Base-by-base conservation (phyloP, 169 alveolate species). In the Plasmodium berghei region DNA sequence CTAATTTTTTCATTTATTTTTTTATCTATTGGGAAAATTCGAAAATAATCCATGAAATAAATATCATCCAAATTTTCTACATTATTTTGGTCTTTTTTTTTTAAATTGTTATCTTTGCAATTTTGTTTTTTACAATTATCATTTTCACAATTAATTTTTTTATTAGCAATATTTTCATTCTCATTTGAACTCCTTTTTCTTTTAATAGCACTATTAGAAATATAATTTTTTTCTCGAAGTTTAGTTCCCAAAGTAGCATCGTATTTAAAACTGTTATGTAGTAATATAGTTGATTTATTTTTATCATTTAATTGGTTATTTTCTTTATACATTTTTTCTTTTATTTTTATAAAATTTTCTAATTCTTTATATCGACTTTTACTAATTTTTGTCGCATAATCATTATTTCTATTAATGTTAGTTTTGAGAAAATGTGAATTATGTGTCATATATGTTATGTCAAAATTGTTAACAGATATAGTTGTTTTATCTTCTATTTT, bases 391-490 rank as follows among this genome's bases (percentile, higher is more conserved):
- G 10, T 40, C 16, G 28, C 16, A 16, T 42, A 28, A 9, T 72
- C 46, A 5, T 72, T 72, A 14, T 72, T n/a, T 45, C 20, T 16
- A 10, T 26, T 63, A 16, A 16, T 64, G 42, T 26, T 64, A 20
- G 18, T 34, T 8, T 83, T 69, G 18, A 8, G 9, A 55, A 83
- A 83, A 64, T 83, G 75, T 8, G 40, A 45, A 61, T 83, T 83
- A 28, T 83, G 90, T 18, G 90, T 83, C 20, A 58, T 26, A 49
- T 83, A 83, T 14, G 86, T 83, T 10, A 83, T n/a, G n/a, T 48
- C 62, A 26, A 83, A 62, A 28, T 83, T 83, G n/a, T 83, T 48
- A 6, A 83, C 26, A 14, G 34, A 16, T 1, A 72, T 49, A 10
- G 67, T 54, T 24, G 67, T 52, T 16, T 24, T 70, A 16, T 83